These are phyloP conservation scores for Aspergillus mulundensis DNA, from an alignment of 495 filamentous ascomycete genomes.

Conservation along the genomic window DNA sequence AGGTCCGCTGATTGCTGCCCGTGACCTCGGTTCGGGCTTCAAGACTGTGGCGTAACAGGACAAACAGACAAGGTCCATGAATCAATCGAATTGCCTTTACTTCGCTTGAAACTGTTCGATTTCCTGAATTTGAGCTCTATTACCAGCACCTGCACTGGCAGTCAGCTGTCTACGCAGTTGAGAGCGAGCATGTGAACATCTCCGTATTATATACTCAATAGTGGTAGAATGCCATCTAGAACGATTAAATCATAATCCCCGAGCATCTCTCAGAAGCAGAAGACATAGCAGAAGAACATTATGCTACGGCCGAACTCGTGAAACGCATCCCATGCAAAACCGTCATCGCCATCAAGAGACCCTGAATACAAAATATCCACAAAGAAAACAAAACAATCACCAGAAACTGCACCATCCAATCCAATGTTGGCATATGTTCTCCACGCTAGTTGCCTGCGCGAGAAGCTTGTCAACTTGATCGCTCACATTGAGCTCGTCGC, in stretches of 20 bases:
- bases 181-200: not conserved
- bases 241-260: not conserved
- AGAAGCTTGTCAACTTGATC: constrained; percentile 92
- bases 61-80: too few relatives aligned
- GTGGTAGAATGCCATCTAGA: not conserved
- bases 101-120: too few relatives aligned
- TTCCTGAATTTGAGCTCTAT: too few relatives aligned
- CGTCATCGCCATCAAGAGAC: constrained; percentile 18
- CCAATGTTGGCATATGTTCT: constrained; percentile 98
- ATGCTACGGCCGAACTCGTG: constrained; percentile 6
- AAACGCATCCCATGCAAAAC: constrained; percentile 19
- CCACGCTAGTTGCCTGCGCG: constrained; percentile 89
- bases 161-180: not conserved
- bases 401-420: constrained; percentile 97
- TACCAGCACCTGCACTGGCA: too few relatives aligned
- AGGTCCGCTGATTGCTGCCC: constrained; percentile 7
- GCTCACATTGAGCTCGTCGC: constrained; percentile 78
- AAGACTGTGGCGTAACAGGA: not conserved
- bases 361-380: constrained; percentile 15
- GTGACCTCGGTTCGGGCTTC: constrained; percentile 24
- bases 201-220: not conserved
- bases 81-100: too few relatives aligned
- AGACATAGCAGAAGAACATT: constrained; percentile 2
- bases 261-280: not conserved
- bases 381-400: constrained; percentile 38